Evolutionary conservation across 495 filamentous ascomycete species (phyloP), one percentile per base, ranked within the genome.

Genomic region (Podospora pseudopauciseta): DNA sequence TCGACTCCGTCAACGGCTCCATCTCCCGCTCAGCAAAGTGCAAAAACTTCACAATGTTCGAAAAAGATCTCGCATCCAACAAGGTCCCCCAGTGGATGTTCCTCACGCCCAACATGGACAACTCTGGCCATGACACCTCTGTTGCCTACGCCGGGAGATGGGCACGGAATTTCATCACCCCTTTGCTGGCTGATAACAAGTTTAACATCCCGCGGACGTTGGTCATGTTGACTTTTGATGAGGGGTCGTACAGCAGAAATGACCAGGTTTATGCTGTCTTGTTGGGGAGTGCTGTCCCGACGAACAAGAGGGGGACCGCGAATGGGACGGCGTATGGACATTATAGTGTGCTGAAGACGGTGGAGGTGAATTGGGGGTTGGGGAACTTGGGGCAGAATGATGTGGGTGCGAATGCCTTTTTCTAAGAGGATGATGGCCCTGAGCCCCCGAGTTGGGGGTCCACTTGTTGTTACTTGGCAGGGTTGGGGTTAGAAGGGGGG

Each of bases 41-140:
- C 78, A 91, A 92, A 80, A 91, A 90, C 76, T 83, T 90, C 66
- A 89, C 88, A 64, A 68, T 75, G 70, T 91, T 92, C 75, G 76
- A 84, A 49, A 76, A 84, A 18, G 89, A 91, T 65, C 78, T 91
- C 28, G 77, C 82, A 60, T 75, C 80, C 64, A 74, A 87, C 65
- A 79, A 79, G 30, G 82, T 92, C 16, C 90, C 89, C 16, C 90
- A 92, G 74, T 90, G 87, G 87, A 84, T 87, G 73, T 91, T 92
- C 75, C 86, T 91, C 68, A 92, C 89, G 13, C 90, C 90, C 11
- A 92, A 92, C 82, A 91, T 92, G 89, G 71, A 79, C 11, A 80
- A 79, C 67, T 82, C 87, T 73, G 90, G 86, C n/a, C 90, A 93
- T 71, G 89, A 93, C 74, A 86, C 85, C 59, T 81, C 83, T 72